Evolutionary conservation across 75 land plant species (phyloP), one percentile per base, ranked within the genome.

Genomic region (Cryptomeria japonica): DNA sequence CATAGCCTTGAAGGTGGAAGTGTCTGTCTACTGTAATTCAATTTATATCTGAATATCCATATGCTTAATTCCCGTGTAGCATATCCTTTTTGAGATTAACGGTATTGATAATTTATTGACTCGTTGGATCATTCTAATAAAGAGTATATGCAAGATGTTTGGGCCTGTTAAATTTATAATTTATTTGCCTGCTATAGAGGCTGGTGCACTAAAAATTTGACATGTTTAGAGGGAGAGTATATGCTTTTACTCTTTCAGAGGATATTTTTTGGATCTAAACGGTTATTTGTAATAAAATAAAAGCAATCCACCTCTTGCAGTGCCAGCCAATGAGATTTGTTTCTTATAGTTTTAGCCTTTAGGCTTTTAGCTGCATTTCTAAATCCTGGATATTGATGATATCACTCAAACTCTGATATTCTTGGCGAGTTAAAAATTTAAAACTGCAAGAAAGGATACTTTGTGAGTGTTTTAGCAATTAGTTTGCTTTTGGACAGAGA

Each of bases 181-280:
- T 44, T 82, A 12, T 28, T 82, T 82, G 84, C 84, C 84, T 82
- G 44, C 31, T 82, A 2, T 14, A 82, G 82, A 82, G 84, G 84
- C 53, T 46, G 11, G 51, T 41, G 84, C 46, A 44, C 84, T 82
- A 28, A 44, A 82, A 44, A 46, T 31, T 47, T n/a, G 28, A 41
- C 53, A 44, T 44, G 31, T 82, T 44, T 82, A 46, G n/a, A 44
- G 51, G 49, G 84, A 46, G 51, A 82, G 84, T n/a, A 18, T 39
- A 25, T 82, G 84, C 47, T 82, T 44, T 22, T 46, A 44, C 84
- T 39, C 32, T n/a, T 46, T 46, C 31, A 46, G 49, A 80, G 84
- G 49, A 82, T 39, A 12, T 82, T 82, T 82, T 82, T 39, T 44
- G 14, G 84, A 82, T 82, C 31, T 82, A 44, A 82, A 82, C 46